A percentile compares a stretch with the other conserved stretches of the same genome.
Conservation (phyloP, 345 rosid genomes). For the Schrenkiella parvula region DNA sequence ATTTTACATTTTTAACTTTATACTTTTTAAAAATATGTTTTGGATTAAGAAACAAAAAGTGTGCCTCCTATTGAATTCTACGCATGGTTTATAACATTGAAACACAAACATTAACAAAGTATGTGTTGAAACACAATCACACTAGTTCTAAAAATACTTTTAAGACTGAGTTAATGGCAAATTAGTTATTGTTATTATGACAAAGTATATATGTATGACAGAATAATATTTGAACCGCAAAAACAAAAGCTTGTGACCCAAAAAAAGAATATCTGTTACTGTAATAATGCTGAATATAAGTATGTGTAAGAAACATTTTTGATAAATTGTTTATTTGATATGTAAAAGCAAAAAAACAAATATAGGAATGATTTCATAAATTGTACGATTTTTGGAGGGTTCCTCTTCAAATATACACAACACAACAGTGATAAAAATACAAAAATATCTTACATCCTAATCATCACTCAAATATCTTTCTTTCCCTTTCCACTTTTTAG, state of each 20-base stretch:
- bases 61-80: background rate
- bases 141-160: background rate
- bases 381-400: background rate
- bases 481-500: slow-evolving; percentile 19
- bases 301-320: background rate
- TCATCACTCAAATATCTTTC: slow-evolving; percentile 33
- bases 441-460: slow-evolving; percentile 29
- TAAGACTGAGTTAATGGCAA: background rate
- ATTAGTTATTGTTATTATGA: background rate
- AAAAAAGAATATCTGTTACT: too few relatives aligned
- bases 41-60: background rate
- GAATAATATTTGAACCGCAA: too few relatives aligned
- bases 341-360: background rate
- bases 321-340: background rate
- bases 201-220: too few relatives aligned
- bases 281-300: too few relatives aligned
- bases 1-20: background rate
- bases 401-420: background rate
- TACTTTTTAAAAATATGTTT: background rate
- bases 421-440: background rate
- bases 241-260: too few relatives aligned
- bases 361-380: background rate
- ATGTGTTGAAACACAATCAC: background rate
- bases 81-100: background rate
- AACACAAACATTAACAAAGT: background rate